Conservation (phyloP, 2,329 filamentous ascomycete genomes). For the Graphilbum ipis-grandicollis region DNA sequence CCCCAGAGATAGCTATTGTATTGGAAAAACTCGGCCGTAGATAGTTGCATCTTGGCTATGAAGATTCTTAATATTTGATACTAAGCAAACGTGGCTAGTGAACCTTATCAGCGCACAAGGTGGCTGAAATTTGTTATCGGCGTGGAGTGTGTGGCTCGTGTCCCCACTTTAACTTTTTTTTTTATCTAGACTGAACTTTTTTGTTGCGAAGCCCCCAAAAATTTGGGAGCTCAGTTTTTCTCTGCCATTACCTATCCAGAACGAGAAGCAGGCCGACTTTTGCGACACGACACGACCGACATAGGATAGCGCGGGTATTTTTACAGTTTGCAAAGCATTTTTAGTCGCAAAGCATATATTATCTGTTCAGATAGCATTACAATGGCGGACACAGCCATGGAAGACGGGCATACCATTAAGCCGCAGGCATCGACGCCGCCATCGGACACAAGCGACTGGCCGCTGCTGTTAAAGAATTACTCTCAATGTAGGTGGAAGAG, state of each 20-base stretch:
- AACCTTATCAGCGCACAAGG: background rate
- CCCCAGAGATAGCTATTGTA: background rate
- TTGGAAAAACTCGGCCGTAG: constrained; percentile 2
- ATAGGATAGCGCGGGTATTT: background rate
- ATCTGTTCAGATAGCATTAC: background rate
- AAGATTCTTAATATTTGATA: too few species aligned
- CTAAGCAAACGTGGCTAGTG: constrained; percentile 1
- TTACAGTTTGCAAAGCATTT: background rate
- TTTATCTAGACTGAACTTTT: constrained; percentile 4
- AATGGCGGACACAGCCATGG: constrained; percentile 16
- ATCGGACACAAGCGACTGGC: constrained; percentile 79
- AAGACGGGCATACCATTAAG: constrained; percentile 77
- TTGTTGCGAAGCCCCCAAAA: background rate
- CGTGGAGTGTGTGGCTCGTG: background rate
- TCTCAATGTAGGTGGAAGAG: constrained; percentile 52
- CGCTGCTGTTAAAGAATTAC: constrained; percentile 90
- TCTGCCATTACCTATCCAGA: background rate
- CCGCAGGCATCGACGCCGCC: constrained; percentile 65
- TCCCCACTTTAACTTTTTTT: constrained; percentile 7
- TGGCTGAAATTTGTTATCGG: background rate
- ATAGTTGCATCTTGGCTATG: too few species aligned
- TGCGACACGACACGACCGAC: background rate
- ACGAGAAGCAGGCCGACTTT: background rate
- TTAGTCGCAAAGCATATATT: background rate
- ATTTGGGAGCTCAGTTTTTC: constrained; percentile 2